Percentiles rank a stretch among this genome's conserved stretches.
phyloP scores from a whole-genome alignment of 345 rosid genomes.

The Pugionium cornutum region DNA sequence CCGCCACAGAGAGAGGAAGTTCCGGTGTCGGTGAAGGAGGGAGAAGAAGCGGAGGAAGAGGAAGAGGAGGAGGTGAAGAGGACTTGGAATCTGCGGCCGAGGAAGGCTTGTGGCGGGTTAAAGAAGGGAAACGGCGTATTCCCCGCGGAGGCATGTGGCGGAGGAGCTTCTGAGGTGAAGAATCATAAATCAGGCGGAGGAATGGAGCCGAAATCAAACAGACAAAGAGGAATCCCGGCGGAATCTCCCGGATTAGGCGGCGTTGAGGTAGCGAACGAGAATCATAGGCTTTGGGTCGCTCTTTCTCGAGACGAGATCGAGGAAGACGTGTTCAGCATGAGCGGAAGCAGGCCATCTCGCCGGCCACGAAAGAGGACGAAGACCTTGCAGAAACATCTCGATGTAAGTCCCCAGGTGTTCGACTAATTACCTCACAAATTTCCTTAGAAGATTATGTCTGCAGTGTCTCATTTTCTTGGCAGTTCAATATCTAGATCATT shows the following conservation, averaged over 20 bases:
- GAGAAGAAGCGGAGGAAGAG: conserved; percentile 41
- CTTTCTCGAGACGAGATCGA: conserved; percentile 86
- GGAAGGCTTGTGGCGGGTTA: conserved; percentile 38
- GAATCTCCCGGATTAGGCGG: conserved; percentile 47
- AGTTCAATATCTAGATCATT: neutral
- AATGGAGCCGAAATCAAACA: conserved; percentile 58
- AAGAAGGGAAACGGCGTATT: conserved; percentile 33
- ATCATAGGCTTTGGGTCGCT: conserved; percentile 71
- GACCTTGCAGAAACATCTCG: conserved; percentile 72
- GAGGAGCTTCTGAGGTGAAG: conserved; percentile 31
- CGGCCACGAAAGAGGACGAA: conserved; percentile 77
- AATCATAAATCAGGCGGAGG: conserved; percentile 38
- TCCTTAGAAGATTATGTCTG: neutral
- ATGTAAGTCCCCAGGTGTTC: conserved; percentile 52
- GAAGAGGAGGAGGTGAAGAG: conserved; percentile 49
- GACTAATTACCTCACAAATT: conserved; percentile 26
- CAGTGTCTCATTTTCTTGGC: neutral
- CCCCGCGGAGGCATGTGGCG: conserved; percentile 20
- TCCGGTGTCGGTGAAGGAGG: conserved; percentile 34
- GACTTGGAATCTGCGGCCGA: conserved; percentile 86
- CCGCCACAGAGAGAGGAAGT: conserved; percentile 31
- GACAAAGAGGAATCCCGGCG: conserved; percentile 67
- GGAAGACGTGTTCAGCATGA: conserved; percentile 83
- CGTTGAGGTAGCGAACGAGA: conserved; percentile 56
- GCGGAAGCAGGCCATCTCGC: conserved; percentile 78